These are phyloP conservation scores for Arxiozyma heterogenica DNA, from an alignment of 1,139 yeast genomes.

Conservation along the genomic window DNA sequence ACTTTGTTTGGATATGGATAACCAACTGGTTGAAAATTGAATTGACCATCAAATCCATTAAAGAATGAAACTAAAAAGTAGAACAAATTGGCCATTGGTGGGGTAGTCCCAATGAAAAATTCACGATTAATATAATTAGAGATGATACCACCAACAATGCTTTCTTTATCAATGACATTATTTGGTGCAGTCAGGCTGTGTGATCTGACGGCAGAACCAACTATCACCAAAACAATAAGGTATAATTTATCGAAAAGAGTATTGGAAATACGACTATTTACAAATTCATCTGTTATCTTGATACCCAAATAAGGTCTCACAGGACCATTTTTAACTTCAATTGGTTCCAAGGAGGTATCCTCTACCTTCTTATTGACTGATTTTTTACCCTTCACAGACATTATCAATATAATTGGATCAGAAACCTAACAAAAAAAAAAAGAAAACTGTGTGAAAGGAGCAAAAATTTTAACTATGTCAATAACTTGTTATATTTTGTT, in stretches of 20 bases:
- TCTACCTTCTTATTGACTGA: slow-evolving; percentile 8
- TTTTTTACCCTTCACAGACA: slow-evolving; percentile 6
- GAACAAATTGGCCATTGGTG: slow-evolving; percentile 82
- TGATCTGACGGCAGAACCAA: slow-evolving; percentile 51
- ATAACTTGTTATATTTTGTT: not conserved
- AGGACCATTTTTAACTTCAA: slow-evolving; percentile 36
- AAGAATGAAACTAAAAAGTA: slow-evolving; percentile 64
- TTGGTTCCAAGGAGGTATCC: slow-evolving; percentile 17
- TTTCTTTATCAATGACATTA: slow-evolving; percentile 87
- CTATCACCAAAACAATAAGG: slow-evolving; percentile 42
- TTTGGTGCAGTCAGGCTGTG: slow-evolving; percentile 56
- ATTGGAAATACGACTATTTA: slow-evolving; percentile 31
- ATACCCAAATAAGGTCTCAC: slow-evolving; percentile 35
- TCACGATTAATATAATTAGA: slow-evolving; percentile 58
- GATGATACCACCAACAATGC: slow-evolving; percentile 69
- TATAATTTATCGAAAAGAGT: slow-evolving; percentile 33
- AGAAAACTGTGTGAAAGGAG: not conserved
- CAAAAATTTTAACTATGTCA: not conserved
- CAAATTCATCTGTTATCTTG: slow-evolving; percentile 36
- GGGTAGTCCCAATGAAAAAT: slow-evolving; percentile 86
- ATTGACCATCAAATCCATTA: slow-evolving; percentile 71
- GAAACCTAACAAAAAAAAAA: not conserved
- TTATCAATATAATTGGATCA: not conserved
- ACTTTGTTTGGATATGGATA: slow-evolving; percentile 45
- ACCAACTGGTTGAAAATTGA: slow-evolving; percentile 63